Conservation (phyloP, 2,329 filamentous ascomycete species). For the Ophiocordyceps robertsii region DNA sequence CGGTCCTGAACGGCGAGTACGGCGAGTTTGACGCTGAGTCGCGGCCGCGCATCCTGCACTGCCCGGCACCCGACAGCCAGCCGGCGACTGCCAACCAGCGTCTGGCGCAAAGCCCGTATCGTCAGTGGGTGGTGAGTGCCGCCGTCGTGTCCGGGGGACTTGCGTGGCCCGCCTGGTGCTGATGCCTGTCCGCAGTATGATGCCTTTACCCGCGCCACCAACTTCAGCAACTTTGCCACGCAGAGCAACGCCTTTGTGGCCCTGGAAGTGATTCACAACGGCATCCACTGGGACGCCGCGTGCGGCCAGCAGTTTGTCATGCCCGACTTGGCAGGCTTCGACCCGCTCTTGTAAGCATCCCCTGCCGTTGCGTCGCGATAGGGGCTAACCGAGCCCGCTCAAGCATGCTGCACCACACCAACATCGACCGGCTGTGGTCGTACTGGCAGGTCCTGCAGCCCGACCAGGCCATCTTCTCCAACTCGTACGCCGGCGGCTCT, state of each 20-base stretch:
- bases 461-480: conserved; percentile 17
- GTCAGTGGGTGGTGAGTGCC: conserved; percentile 24
- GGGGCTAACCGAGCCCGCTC: neutral
- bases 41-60: conserved; percentile 25
- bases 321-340: conserved; percentile 26
- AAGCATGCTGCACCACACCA: conserved; percentile 36
- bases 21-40: conserved; percentile 16
- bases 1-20: conserved; percentile 22
- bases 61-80: conserved; percentile 22
- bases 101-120: conserved; percentile 20
- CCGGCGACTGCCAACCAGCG: conserved; percentile 21
- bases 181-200: conserved; percentile 19
- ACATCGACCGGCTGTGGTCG: conserved; percentile 51
- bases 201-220: conserved; percentile 21
- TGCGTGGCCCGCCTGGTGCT: too few relatives aligned
- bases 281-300: conserved; percentile 24
- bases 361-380: too few relatives aligned
- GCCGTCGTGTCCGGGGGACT: too few relatives aligned
- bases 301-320: conserved; percentile 26
- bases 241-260: conserved; percentile 21
- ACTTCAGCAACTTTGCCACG: conserved; percentile 19
- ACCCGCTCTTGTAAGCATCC: conserved; percentile 26
- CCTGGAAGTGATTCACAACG: conserved; percentile 28
- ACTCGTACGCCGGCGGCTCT: conserved; percentile 18
- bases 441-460: conserved; percentile 33